Evolutionary conservation across 2,329 filamentous ascomycete species (phyloP).

Genomic region (Calycina herbarum): DNA sequence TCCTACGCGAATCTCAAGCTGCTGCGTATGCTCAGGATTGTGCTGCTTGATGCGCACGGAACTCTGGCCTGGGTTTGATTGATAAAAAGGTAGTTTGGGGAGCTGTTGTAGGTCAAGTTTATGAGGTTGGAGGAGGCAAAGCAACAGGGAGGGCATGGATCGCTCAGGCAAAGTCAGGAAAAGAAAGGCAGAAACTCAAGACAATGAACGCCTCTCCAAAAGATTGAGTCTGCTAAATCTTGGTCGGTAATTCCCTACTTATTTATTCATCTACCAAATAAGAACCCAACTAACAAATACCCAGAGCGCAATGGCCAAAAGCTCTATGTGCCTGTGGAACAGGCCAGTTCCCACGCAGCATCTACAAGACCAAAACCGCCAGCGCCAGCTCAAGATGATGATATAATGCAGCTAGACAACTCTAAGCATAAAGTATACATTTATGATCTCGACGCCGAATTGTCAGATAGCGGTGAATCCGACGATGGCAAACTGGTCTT

Average conservation of each 20-base stretch:
- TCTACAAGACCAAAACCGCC: slow-evolving; percentile 20
- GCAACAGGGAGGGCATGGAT: slow-evolving; percentile 5
- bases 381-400: slow-evolving; percentile 42
- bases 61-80: slow-evolving; percentile 13
- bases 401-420: slow-evolving; percentile 83
- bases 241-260: slow-evolving; percentile 52
- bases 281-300: slow-evolving; percentile 25
- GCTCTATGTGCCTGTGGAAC: slow-evolving; percentile 66
- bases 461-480: slow-evolving; percentile 65
- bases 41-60: slow-evolving; percentile 9
- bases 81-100: slow-evolving; percentile 9
- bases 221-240: slow-evolving; percentile 79
- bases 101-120: slow-evolving; percentile 12
- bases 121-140: slow-evolving; percentile 12
- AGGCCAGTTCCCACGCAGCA: slow-evolving; percentile 37
- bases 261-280: slow-evolving; percentile 5
- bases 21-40: slow-evolving; percentile 9
- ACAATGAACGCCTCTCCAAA: slow-evolving; percentile 78
- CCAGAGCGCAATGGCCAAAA: slow-evolving; percentile 63
- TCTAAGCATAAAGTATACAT: slow-evolving; percentile 85
- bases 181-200: slow-evolving; percentile 59
- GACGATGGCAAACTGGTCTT: slow-evolving; percentile 68
- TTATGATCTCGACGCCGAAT: slow-evolving; percentile 83
- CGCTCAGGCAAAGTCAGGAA: slow-evolving; percentile 43
- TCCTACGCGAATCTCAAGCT: slow-evolving; percentile 15